Conservation (phyloP, 106 monocot genomes). For the Dendrobium huoshanense region DNA sequence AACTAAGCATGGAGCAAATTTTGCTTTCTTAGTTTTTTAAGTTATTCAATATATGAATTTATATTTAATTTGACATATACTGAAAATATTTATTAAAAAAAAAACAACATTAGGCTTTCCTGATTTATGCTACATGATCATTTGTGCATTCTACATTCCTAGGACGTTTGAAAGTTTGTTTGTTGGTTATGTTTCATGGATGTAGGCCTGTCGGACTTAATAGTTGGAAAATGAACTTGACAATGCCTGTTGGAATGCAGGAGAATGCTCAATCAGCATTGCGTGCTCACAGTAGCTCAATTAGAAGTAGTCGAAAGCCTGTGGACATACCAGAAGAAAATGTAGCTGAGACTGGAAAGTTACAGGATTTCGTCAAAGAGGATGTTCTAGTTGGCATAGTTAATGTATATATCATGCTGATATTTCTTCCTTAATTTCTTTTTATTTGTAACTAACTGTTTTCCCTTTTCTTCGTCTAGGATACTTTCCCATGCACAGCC, state of each 20-base stretch:
- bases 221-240: not conserved
- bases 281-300: conserved; percentile 88
- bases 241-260: conserved; percentile 25
- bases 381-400: conserved; percentile 77
- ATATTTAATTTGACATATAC: too few species aligned
- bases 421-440: not conserved
- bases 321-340: conserved; percentile 39
- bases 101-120: not conserved
- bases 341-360: conserved; percentile 36
- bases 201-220: not conserved
- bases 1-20: too few species aligned
- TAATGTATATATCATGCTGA: conserved; percentile 39
- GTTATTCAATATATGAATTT: too few species aligned
- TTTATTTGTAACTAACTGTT: conserved; percentile 12
- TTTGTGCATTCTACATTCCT: not conserved
- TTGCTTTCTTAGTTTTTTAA: too few species aligned
- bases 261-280: conserved; percentile 90
- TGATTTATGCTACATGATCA: not conserved
- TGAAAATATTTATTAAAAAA: not conserved
- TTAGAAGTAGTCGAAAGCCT: conserved; percentile 38
- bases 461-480: conserved; percentile 31
- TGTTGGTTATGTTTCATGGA: not conserved
- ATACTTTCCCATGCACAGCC: conserved; percentile 80
- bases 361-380: conserved; percentile 82
- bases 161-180: not conserved